Evolutionary conservation across 345 rosid genomes (phyloP), one percentile per base, ranked within the genome.

Genomic region (Lepidium africanum): DNA sequence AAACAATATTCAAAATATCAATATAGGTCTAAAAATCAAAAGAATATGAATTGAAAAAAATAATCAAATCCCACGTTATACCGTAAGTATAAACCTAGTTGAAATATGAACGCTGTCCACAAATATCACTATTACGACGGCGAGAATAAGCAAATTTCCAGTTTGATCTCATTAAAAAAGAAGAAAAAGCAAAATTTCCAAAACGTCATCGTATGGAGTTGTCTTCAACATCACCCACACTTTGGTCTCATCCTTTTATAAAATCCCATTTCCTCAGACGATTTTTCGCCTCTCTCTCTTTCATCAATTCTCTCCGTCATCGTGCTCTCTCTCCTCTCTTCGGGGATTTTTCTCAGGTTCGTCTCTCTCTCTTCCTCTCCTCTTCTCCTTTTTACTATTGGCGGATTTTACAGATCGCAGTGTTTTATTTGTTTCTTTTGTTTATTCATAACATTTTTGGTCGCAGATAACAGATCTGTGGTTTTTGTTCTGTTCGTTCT

Each of bases 161-260:
- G 33, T 58, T 57, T 39, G 9, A 57, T 57, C 2, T 38, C 4
- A 19, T 2, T 7, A 30, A 6, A 2, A 10, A 6, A 11, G 5
- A 15, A 9, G 5, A 33, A n/a, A 14, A 36, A 55, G 2, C 0
- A 3, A 9, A 33, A 13, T 14, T 8, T 58, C 17, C 0, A 6
- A 78, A 69, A 72, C 83, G 85, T 36, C 78, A 10, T 30, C 83
- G 69, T 61, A 59, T 59, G 17, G 14, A 0, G 67, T 66, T 10
- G 72, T 73, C 77, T 59, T 73, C 72, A 58, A 73, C 72, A 72
- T 58, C 77, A 59, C 72, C 54, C 72, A 57, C 65, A 65, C 65
- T 65, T 63, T 63, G 25, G 6, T 43, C 42, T 46, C 76, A 48
- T 47, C 71, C 76, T 39, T 58, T 21, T 73, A 73, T 66, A 73